Base-by-base conservation (phyloP, 352 stramenopile species). In the Phytophthora pisi region DNA sequence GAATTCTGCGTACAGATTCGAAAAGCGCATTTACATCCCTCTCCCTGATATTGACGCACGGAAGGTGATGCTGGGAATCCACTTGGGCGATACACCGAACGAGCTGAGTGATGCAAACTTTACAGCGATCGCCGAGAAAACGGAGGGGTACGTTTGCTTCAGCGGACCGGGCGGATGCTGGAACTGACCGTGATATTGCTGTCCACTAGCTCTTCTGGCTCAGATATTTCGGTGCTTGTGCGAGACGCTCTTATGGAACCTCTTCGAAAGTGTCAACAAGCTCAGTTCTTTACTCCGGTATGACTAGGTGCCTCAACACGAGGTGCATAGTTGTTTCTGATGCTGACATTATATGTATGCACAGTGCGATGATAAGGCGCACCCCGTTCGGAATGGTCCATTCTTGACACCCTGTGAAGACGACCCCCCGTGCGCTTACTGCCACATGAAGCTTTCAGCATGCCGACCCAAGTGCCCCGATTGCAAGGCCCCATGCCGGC, bases 1-100 rank as follows among this genome's bases (percentile, higher is more conserved):
- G 23, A 20, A n/a, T 43, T 42, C 20, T 55, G 36, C 55, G n/a
- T 74, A 13, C 60, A 96, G 88, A 64, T 99, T 99, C 69, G 97
- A 99, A 75, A 99, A 99, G 70, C 92, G 97, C 49, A 98, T 99
- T 64, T 99, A 99, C 70, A 99, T 99, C 66, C 96, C 97, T 53
- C 91, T 99, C 23, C 98, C 98, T 34, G 96, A 99, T 50, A 58
- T 70, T 4, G 84, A 96, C 16, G 91, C 97, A 8, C 75, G 98
- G 34, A 86, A 97, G 51, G 84, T 89, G 54, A 99, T 99, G 97
- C 88, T 99, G 52, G 93, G 97, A 60, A 94, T 99, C 59, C 93
- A 99, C 75, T 65, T 99, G 5, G 98, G 98, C 0, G 97, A 99
- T 73, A 99, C 97, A 20, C 94, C 94, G 2, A 92, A 99, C 67